Evolutionary conservation across 768 basidiomycete species (phyloP).

Genomic region (Trichaptum fuscoviolaceum): DNA sequence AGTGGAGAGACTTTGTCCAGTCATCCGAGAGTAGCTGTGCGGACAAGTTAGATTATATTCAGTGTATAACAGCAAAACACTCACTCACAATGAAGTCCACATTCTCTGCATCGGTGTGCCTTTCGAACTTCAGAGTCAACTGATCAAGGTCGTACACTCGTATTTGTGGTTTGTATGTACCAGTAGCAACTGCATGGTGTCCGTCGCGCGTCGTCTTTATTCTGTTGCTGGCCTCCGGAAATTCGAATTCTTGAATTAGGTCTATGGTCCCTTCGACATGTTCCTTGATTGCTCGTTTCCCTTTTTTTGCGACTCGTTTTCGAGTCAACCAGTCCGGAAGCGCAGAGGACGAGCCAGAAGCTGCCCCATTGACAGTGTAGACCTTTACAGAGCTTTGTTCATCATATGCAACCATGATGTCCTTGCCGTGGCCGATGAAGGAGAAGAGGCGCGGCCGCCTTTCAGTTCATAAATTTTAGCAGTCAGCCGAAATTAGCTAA

Average conservation of each 20-base stretch:
- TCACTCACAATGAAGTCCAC: constrained; percentile 94
- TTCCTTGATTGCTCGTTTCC: constrained; percentile 58
- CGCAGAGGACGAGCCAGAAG: constrained; percentile 81
- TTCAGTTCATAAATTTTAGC: not conserved
- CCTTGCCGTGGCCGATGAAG: not conserved
- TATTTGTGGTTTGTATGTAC: constrained; percentile 97
- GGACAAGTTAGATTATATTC: constrained; percentile 1
- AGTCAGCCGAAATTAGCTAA: constrained; percentile 2
- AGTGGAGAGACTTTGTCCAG: constrained; percentile 97
- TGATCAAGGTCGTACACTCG: constrained; percentile 93
- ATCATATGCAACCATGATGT: constrained; percentile 20
- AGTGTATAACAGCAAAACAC: constrained; percentile 22
- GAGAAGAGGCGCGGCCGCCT: not conserved
- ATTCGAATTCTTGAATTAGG: constrained; percentile 93
- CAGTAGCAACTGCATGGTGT: constrained; percentile 88
- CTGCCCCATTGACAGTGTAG: constrained; percentile 94
- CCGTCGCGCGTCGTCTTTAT: constrained; percentile 91
- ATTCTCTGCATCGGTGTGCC: constrained; percentile 95
- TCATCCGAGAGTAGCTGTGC: constrained; percentile 88
- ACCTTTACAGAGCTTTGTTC: constrained; percentile 60
- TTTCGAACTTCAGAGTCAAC: constrained; percentile 89
- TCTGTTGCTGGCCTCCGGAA: constrained; percentile 92
- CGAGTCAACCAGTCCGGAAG: constrained; percentile 92
- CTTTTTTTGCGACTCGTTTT: constrained; percentile 59
- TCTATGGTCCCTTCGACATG: constrained; percentile 82